Evolutionary conservation across 768 basidiomycete species (phyloP).

Genomic region (Kwoniella europaea): DNA sequence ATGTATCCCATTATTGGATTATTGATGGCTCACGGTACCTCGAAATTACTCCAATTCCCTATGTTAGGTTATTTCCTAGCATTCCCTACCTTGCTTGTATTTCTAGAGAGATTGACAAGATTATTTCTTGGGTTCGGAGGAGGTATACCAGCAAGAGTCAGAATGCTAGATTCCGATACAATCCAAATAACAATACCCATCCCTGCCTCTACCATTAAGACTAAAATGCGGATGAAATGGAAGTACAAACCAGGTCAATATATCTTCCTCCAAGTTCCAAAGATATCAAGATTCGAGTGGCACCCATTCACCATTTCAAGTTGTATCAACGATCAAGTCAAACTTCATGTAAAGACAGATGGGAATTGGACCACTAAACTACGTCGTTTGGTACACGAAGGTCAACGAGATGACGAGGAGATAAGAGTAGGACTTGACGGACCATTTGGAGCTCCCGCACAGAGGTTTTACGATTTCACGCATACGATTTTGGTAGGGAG

Average conservation of each 20-base stretch:
- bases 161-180: constrained; percentile 29
- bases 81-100: constrained; percentile 33
- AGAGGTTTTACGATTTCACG: constrained; percentile 38
- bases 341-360: constrained; percentile 40
- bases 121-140: constrained; percentile 25
- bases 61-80: constrained; percentile 43
- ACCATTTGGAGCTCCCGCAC: constrained; percentile 38
- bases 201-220: constrained; percentile 5
- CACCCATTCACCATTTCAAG: constrained; percentile 38
- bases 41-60: constrained; percentile 28
- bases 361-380: constrained; percentile 30
- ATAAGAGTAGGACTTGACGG: constrained; percentile 34
- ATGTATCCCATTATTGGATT: constrained; percentile 42
- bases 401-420: constrained; percentile 2
- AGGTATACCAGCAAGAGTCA: constrained; percentile 20
- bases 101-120: constrained; percentile 27
- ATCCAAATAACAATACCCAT: constrained; percentile 20
- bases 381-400: neutral
- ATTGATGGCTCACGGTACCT: constrained; percentile 34
- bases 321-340: constrained; percentile 20
- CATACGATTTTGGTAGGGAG: constrained; percentile 36
- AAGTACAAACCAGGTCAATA: constrained; percentile 36
- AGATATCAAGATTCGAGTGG: constrained; percentile 24
- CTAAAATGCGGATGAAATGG: constrained; percentile 8
- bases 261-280: constrained; percentile 32